phyloP scores from a whole-genome alignment of 768 basidiomycete species.

The Sarcomyxa edulis region DNA sequence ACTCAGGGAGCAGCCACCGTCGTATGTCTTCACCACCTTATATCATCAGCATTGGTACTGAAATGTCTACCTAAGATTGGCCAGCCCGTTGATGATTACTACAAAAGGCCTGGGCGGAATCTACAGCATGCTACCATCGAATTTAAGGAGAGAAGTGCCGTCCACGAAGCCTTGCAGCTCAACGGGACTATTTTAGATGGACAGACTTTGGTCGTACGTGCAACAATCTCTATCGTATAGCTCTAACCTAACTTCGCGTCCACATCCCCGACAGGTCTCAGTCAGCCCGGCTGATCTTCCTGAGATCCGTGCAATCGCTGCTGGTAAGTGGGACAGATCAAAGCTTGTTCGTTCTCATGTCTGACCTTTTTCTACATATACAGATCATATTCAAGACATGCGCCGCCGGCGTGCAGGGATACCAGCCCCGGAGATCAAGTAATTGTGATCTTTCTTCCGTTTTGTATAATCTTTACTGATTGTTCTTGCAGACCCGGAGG shows the following conservation, averaged over 20 bases:
- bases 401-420: too few species aligned
- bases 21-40: too few species aligned
- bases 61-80: too few species aligned
- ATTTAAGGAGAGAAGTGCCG: slow-evolving; percentile 32
- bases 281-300: slow-evolving; percentile 32
- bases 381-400: too few species aligned
- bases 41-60: too few species aligned
- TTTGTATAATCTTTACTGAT: too few species aligned
- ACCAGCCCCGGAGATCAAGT: too few species aligned
- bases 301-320: slow-evolving; percentile 29
- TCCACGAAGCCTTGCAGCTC: slow-evolving; percentile 34
- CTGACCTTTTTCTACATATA: too few species aligned
- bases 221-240: background rate
- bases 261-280: slow-evolving; percentile 24
- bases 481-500: too few species aligned
- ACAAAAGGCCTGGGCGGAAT: slow-evolving; percentile 23
- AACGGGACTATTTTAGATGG: slow-evolving; percentile 31
- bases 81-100: slow-evolving; percentile 12
- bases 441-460: too few species aligned
- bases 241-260: slow-evolving; percentile 1
- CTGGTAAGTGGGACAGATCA: too few species aligned
- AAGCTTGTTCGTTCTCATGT: too few species aligned
- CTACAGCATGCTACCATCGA: slow-evolving; percentile 48
- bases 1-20: slow-evolving; percentile 33
- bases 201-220: slow-evolving; percentile 35